Evolutionary conservation across 2,329 filamentous ascomycete species (phyloP).

Genomic region (Botryotinia narcissicola): DNA sequence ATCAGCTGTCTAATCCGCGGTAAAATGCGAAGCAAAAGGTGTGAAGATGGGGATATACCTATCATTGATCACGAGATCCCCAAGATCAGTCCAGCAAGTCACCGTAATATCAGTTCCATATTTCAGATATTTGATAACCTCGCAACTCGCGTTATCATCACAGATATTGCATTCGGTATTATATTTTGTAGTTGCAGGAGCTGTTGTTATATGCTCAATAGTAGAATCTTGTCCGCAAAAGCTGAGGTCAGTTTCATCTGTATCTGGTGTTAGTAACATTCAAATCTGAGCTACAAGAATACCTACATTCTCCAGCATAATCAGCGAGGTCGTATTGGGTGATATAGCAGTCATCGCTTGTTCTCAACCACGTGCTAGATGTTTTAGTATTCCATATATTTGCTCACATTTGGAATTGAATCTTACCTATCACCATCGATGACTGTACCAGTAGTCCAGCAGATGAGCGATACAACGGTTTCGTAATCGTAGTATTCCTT

Average conservation of each 20-base stretch:
- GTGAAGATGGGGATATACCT: constrained; percentile 15
- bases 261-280: background rate
- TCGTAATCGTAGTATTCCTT: constrained; percentile 24
- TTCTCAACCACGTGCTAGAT: constrained; percentile 29
- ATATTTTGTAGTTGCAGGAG: constrained; percentile 23
- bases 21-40: background rate
- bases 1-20: background rate
- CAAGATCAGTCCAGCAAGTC: constrained; percentile 28
- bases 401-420: background rate
- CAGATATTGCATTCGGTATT: constrained; percentile 30
- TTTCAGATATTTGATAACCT: constrained; percentile 22
- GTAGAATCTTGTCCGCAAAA: constrained; percentile 25
- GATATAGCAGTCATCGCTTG: constrained; percentile 28
- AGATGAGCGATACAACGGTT: constrained; percentile 21
- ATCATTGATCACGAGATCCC: constrained; percentile 23
- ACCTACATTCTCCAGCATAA: constrained; percentile 28
- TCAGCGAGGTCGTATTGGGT: constrained; percentile 26
- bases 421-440: constrained; percentile 28
- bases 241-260: constrained; percentile 23
- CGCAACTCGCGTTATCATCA: constrained; percentile 24
- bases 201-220: constrained; percentile 26
- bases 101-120: constrained; percentile 24
- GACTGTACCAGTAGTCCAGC: constrained; percentile 29
- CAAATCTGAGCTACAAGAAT: background rate
- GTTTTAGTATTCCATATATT: background rate